phyloP scores from a whole-genome alignment of 2,329 filamentous ascomycete species.

The Fusarium dimerum region DNA sequence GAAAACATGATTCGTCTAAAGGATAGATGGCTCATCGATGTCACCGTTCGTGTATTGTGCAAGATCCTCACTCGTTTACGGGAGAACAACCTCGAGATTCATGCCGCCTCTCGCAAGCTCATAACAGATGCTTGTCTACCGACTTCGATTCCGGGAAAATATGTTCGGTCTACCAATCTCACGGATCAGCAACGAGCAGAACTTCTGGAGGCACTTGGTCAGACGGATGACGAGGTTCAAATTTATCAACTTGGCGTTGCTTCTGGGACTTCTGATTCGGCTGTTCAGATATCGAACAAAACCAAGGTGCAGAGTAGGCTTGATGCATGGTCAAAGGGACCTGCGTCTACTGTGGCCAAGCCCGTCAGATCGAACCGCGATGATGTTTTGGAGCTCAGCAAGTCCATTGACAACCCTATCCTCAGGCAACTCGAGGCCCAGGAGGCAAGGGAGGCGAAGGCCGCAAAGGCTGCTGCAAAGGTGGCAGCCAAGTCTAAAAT shows the following conservation, averaged over 20 bases:
- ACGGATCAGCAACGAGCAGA: conserved; percentile 83
- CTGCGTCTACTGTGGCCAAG: conserved; percentile 28
- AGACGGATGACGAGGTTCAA: conserved; percentile 57
- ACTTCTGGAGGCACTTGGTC: conserved; percentile 64
- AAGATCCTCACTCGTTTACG: conserved; percentile 83
- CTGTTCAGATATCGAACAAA: conserved; percentile 32
- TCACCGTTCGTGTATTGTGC: conserved; percentile 78
- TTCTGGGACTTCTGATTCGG: conserved; percentile 21
- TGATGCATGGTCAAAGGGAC: conserved; percentile 60
- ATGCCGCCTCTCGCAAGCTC: conserved; percentile 57
- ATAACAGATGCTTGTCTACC: conserved; percentile 67
- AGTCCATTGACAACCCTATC: conserved; percentile 48
- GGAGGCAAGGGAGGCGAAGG: conserved; percentile 31
- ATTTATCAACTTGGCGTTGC: conserved; percentile 44
- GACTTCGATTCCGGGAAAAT: conserved; percentile 54
- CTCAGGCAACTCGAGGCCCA: conserved; percentile 49
- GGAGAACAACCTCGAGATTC: conserved; percentile 73
- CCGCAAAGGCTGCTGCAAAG: conserved; percentile 30
- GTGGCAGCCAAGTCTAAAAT: conserved; percentile 31
- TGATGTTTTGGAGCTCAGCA: conserved; percentile 48
- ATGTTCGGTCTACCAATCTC: conserved; percentile 74
- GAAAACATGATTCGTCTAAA: conserved; percentile 88
- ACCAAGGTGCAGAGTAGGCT: conserved; percentile 60
- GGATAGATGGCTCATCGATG: conserved; percentile 81
- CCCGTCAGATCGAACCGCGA: conserved; percentile 45